Evolutionary conservation across 2,329 filamentous ascomycete species (phyloP).

Genomic region (Diaporthe ampelina): DNA sequence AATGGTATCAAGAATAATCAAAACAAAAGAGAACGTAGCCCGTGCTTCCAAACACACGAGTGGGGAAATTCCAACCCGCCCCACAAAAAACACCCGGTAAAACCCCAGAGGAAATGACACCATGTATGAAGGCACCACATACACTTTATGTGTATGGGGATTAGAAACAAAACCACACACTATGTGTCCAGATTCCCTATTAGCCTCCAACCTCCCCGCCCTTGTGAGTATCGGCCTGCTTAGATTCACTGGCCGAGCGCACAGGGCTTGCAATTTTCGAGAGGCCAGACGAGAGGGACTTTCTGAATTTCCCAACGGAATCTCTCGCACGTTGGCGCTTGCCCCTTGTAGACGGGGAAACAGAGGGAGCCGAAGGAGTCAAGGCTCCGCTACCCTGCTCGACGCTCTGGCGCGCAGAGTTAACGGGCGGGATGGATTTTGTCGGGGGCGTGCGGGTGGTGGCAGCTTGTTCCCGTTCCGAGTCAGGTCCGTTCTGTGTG

Average conservation of each 20-base stretch:
- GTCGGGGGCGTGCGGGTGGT: background rate
- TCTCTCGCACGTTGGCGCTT: constrained; percentile 35
- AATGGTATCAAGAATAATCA: constrained; percentile 5
- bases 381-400: constrained; percentile 3
- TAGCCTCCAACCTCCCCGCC: background rate
- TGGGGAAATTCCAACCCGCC: too few relatives aligned
- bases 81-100: background rate
- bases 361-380: constrained; percentile 22
- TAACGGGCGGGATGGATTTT: background rate
- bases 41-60: background rate
- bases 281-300: constrained; percentile 28
- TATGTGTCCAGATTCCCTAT: background rate
- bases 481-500: constrained; percentile 11
- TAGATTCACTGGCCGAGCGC: constrained; percentile 17
- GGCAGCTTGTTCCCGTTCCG: background rate
- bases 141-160: too few relatives aligned
- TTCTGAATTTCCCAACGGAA: constrained; percentile 30
- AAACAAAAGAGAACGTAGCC: background rate
- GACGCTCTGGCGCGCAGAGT: constrained; percentile 1
- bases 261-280: constrained; percentile 32
- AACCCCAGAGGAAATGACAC: background rate
- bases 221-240: background rate
- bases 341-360: constrained; percentile 20
- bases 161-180: too few relatives aligned
- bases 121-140: background rate